These are phyloP conservation scores for Aquanectria penicillioides DNA, from an alignment of 2,329 filamentous ascomycete genomes.

Conservation along the genomic window DNA sequence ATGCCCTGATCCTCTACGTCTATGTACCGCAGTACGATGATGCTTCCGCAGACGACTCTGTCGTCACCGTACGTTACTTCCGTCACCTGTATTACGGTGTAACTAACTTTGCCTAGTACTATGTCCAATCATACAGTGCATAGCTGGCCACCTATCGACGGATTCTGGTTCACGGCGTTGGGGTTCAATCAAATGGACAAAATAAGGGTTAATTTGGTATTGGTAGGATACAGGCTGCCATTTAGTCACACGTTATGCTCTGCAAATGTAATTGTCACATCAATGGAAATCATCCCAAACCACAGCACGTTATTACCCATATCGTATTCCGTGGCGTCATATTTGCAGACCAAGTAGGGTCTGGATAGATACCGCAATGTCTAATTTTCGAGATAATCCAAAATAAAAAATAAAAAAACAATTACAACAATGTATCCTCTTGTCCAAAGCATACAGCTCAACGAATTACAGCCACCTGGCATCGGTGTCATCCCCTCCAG, in stretches of 20 bases:
- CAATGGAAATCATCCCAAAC: too few species aligned
- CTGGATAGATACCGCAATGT: conserved; percentile 26
- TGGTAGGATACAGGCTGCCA: conserved; percentile 13
- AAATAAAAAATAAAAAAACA: too few species aligned
- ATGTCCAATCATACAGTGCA: conserved; percentile 55
- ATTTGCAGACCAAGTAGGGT: conserved; percentile 1
- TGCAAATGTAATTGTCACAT: not conserved
- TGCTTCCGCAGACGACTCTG: conserved; percentile 72
- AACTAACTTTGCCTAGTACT: conserved; percentile 49
- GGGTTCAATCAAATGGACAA: conserved; percentile 1
- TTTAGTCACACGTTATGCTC: not conserved
- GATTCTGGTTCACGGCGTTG: conserved; percentile 23
- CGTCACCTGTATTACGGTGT: not conserved
- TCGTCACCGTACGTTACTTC: conserved; percentile 70
- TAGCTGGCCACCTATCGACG: conserved; percentile 19
- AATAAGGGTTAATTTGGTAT: not conserved
- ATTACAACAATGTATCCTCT: conserved; percentile 29
- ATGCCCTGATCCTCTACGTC: conserved; percentile 85
- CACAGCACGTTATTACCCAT: too few species aligned
- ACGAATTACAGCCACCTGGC: conserved; percentile 27
- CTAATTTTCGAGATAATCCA: conserved; percentile 33
- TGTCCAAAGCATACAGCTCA: conserved; percentile 16
- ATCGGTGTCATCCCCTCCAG: conserved; percentile 6
- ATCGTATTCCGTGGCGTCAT: conserved; percentile 14
- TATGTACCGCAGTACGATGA: conserved; percentile 80